These are phyloP conservation scores for Mortierella sp. DNA, from an alignment of 371 early-diverging fungal species.

Conservation along the genomic window DNA sequence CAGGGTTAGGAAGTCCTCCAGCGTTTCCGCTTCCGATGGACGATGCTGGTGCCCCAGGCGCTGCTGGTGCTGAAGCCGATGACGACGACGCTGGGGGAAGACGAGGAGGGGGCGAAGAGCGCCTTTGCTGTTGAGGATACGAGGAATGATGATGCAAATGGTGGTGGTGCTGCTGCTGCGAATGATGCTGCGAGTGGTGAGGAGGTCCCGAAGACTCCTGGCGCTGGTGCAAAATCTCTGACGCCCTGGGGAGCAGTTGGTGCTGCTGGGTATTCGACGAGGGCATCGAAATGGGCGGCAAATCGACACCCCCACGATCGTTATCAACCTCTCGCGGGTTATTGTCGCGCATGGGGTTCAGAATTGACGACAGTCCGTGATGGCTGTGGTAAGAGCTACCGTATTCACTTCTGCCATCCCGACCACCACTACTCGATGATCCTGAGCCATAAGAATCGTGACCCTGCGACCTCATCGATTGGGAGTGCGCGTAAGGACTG, in stretches of 20 bases:
- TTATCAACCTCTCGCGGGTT: background rate
- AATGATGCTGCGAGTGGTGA: conserved; percentile 15
- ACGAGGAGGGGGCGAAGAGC: conserved; percentile 19
- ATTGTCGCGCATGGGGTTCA: conserved; percentile 21
- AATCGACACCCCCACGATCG: background rate
- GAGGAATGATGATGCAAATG: conserved; percentile 6
- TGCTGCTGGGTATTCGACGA: conserved; percentile 32
- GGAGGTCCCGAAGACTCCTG: conserved; percentile 9
- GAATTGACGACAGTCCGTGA: conserved; percentile 30
- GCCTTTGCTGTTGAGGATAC: background rate
- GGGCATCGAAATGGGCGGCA: conserved; percentile 52
- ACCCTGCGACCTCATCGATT: conserved; percentile 21
- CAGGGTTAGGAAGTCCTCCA: conserved; percentile 45
- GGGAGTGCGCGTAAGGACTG: conserved; percentile 35
- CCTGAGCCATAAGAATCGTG: conserved; percentile 11
- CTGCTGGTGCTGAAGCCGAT: conserved; percentile 13
- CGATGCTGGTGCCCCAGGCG: conserved; percentile 13
- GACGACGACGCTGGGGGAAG: background rate
- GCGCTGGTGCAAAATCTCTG: conserved; percentile 37
- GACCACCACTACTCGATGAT: conserved; percentile 31
- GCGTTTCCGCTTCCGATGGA: background rate
- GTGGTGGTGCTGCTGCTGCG: conserved; percentile 20
- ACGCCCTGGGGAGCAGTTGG: conserved; percentile 40
- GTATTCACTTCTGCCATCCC: conserved; percentile 15
- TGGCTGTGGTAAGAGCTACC: conserved; percentile 12